Conservation (phyloP, 305 asterid species). For the Petunia hybrid region DNA sequence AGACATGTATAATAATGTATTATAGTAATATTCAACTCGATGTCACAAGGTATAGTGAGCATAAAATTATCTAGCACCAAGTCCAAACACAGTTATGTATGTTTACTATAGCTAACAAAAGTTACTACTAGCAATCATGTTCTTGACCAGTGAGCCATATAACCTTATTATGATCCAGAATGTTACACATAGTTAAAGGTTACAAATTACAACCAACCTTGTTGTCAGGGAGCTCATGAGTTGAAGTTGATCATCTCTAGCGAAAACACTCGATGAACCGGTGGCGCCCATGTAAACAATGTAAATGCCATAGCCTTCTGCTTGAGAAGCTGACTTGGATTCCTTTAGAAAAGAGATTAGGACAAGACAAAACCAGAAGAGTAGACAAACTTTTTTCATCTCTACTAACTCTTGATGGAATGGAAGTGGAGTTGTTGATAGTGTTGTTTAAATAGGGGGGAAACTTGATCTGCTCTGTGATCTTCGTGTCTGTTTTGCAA, state of each 20-base stretch:
- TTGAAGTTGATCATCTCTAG: slow-evolving; percentile 46
- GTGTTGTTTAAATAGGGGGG: neutral
- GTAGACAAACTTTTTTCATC: slow-evolving; percentile 43
- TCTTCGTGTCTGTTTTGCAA: neutral
- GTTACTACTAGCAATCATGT: neutral
- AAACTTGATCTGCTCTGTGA: neutral
- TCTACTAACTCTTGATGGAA: neutral
- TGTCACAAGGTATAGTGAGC: neutral
- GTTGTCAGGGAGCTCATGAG: slow-evolving; percentile 49
- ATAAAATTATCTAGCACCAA: neutral
- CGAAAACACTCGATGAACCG: slow-evolving; percentile 35
- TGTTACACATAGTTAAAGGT: neutral
- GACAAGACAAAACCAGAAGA: slow-evolving; percentile 23
- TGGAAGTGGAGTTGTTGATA: neutral
- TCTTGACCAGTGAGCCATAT: neutral
- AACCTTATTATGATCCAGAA: neutral
- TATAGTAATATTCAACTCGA: neutral
- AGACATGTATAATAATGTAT: neutral
- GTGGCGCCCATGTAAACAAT: slow-evolving; percentile 74
- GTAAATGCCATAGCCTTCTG: slow-evolving; percentile 46
- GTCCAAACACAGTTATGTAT: neutral
- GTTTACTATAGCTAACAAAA: neutral
- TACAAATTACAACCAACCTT: slow-evolving; percentile 41
- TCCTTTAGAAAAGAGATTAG: slow-evolving; percentile 36
- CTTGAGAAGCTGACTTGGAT: slow-evolving; percentile 37